Percentiles rank a stretch among this genome's conserved stretches.
phyloP scores from a whole-genome alignment of 2,329 filamentous ascomycete species.

The Trichophyton benhamiae region DNA sequence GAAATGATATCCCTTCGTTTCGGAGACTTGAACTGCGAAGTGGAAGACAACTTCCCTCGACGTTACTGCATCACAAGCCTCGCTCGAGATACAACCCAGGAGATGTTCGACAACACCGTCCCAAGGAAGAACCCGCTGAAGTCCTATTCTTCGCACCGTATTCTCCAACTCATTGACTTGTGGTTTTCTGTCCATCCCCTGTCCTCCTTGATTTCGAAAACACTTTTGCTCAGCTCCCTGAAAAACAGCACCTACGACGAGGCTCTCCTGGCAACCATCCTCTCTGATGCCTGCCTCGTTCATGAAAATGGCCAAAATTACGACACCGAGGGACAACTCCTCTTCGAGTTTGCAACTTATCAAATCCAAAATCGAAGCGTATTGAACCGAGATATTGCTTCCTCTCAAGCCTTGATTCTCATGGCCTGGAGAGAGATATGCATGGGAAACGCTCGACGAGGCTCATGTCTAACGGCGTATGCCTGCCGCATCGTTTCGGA shows the following conservation, averaged over 20 bases:
- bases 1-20: conserved; percentile 10
- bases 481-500: conserved; percentile 8
- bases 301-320: conserved; percentile 9
- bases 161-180: conserved; percentile 9
- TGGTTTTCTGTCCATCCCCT: conserved; percentile 9
- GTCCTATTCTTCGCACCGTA: conserved; percentile 9
- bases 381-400: conserved; percentile 5
- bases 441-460: conserved; percentile 8
- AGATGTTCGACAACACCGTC: conserved; percentile 7
- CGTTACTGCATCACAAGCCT: conserved; percentile 10
- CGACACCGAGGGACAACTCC: conserved; percentile 3
- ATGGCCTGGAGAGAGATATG: conserved; percentile 10
- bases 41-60: conserved; percentile 7
- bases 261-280: conserved; percentile 8
- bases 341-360: conserved; percentile 6
- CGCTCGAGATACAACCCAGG: conserved; percentile 5
- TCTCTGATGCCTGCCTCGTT: conserved; percentile 9
- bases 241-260: conserved; percentile 10
- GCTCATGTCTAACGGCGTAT: conserved; percentile 7
- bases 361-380: conserved; percentile 7
- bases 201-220: conserved; percentile 8
- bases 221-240: conserved; percentile 7
- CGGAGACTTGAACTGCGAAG: conserved; percentile 7
- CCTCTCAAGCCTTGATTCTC: conserved; percentile 9
- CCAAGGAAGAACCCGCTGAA: conserved; percentile 8